phyloP scores from a whole-genome alignment of 306 rosid species.

The Dalbergia cochinchinensis region DNA sequence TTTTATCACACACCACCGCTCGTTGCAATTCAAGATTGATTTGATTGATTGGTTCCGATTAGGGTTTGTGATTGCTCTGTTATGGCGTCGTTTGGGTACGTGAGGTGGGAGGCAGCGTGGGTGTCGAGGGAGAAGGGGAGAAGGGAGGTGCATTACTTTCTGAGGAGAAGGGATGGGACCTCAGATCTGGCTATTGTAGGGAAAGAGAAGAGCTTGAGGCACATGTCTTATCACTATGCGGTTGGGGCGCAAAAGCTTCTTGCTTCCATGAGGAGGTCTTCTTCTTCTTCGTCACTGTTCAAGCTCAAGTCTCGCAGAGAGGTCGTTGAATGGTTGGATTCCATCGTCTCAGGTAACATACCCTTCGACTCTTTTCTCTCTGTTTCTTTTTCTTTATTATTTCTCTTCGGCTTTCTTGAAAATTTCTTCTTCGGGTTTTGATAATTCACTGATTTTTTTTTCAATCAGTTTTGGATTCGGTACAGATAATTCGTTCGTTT shows the following conservation, averaged over 20 bases:
- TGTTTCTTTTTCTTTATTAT: not conserved
- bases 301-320: conserved; percentile 85
- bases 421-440: not conserved
- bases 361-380: not conserved
- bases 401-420: not conserved
- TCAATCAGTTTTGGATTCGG: not conserved
- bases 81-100: conserved; percentile 52
- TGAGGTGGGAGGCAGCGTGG: conserved; percentile 77
- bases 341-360: conserved; percentile 74
- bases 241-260: not conserved
- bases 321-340: conserved; percentile 80
- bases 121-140: conserved; percentile 68
- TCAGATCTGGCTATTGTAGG: conserved; percentile 86
- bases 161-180: conserved; percentile 62
- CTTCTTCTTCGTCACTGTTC: conserved; percentile 34
- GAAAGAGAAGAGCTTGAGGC: conserved; percentile 77
- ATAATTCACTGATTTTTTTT: not conserved
- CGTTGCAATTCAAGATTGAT: not conserved
- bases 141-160: conserved; percentile 74
- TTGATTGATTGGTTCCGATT: not conserved
- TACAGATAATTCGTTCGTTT: not conserved
- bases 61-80: conserved; percentile 28
- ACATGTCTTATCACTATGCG: conserved; percentile 75
- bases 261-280: not conserved
- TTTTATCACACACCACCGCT: no score